Evolutionary conservation across 2,329 filamentous ascomycete species (phyloP), one percentile per base, ranked within the genome.

Genomic region (Falciphora oryzae): DNA sequence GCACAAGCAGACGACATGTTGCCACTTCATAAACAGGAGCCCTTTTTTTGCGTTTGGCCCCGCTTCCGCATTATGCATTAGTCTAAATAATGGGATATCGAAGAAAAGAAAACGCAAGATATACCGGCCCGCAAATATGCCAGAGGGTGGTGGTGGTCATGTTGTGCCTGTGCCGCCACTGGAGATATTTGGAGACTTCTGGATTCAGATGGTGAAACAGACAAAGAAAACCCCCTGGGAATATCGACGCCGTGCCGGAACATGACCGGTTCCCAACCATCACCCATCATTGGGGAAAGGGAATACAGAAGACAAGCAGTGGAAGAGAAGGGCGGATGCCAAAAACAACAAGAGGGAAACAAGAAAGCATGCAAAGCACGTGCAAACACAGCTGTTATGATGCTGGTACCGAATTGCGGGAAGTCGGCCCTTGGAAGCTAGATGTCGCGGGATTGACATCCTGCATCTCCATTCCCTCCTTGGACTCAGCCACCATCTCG

Each of bases 401-500:
- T 57, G 67, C 44, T 32, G 44, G 61, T 35, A 50, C 63, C n/a
- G 66, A 64, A 53, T 73, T 75, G 62, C 79, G 78, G 65, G 81
- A 73, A 28, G 78, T 76, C 1, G 85, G 83, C 0, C 85, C 85
- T 71, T 87, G 80, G 68, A 88, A 87, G 4, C 79, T 80, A 14
- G 70, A 38, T 29, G 73, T 69, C n/a, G 73, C 66, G n/a, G 79
- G 76, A 57, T 75, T 78, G 29, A 90, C 85, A 67, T 82, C 79
- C 72, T 92, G 87, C 89, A 96, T 89, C 75, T 96, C 92, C 71
- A 94, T 80, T 16, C 80, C 81, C 69, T 83, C 80, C 22, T 68
- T 81, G 73, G 73, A 80, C 78, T 70, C 83, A 76, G 58, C 77
- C 67, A 80, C 78, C 69, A 83, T 83, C 66, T 80, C 80, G 72